Conservation (phyloP, 2,329 filamentous ascomycete genomes). For the Biscogniauxia mediterranea region DNA sequence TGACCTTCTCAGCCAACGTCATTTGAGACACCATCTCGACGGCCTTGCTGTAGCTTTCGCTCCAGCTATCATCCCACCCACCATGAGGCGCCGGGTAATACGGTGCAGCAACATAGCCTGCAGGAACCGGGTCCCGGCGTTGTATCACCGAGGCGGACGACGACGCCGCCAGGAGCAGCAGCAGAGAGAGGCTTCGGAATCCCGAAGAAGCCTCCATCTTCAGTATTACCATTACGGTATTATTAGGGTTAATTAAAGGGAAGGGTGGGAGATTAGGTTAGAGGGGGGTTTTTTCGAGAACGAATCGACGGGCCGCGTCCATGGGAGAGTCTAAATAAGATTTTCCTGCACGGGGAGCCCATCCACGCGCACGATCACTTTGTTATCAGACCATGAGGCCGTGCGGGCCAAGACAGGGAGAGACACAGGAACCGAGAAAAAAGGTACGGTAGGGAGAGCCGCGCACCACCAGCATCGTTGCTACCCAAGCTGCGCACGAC, state of each 20-base stretch:
- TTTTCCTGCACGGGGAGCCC: neutral
- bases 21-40: constrained; percentile 67
- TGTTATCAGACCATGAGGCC: neutral
- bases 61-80: constrained; percentile 69
- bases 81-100: constrained; percentile 73
- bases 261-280: neutral
- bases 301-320: neutral
- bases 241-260: neutral
- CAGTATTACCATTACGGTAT: constrained; percentile 24
- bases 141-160: constrained; percentile 20
- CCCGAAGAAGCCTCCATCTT: constrained; percentile 23
- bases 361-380: neutral
- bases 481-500: neutral
- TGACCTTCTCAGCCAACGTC: constrained; percentile 79
- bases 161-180: constrained; percentile 18
- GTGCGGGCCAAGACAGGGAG: neutral
- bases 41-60: constrained; percentile 68
- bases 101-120: constrained; percentile 47
- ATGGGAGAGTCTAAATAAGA: neutral
- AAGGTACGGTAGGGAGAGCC: neutral
- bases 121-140: constrained; percentile 30
- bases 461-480: neutral
- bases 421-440: neutral
- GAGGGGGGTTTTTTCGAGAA: neutral
- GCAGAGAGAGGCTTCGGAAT: constrained; percentile 26